A percentile compares a stretch with the other conserved stretches of the same genome.
phyloP scores from a whole-genome alignment of 371 early-diverging fungal genomes.

The Mortierella sp. region DNA sequence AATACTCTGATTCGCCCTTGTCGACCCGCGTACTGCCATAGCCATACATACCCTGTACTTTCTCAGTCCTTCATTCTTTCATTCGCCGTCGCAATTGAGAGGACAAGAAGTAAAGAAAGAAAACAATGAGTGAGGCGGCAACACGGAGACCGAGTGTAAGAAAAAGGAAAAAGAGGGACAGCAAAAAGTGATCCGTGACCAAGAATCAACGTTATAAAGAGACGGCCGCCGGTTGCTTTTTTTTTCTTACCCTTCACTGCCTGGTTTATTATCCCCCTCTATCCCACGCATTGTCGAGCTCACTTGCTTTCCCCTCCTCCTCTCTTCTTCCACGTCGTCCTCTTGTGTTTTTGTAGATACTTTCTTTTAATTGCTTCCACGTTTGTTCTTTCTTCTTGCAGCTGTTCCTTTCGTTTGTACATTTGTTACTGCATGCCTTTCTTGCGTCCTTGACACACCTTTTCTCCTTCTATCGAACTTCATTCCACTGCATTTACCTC shows the following conservation, averaged over 20 bases:
- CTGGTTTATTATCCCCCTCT: not conserved
- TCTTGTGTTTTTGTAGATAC: not conserved
- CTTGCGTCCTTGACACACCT: not conserved
- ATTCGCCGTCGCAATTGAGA: not conserved
- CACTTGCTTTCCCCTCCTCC: not conserved
- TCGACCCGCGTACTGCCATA: not conserved
- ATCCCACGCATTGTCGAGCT: not conserved
- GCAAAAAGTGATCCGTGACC: slow-evolving; percentile 6
- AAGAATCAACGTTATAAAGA: not conserved
- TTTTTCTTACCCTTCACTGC: not conserved
- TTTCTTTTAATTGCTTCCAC: not conserved
- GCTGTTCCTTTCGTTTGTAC: not conserved
- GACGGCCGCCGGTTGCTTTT: not conserved
- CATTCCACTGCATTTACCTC: not conserved
- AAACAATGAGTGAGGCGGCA: not conserved
- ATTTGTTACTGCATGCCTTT: not conserved
- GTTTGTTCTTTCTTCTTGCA: not conserved
- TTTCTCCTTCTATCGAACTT: slow-evolving; percentile 1
- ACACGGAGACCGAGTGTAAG: not conserved
- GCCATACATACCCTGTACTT: not conserved
- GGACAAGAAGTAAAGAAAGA: not conserved
- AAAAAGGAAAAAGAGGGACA: not conserved
- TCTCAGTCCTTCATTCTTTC: no score
- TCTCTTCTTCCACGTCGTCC: not conserved
- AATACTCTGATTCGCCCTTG: not conserved